phyloP scores from a whole-genome alignment of 805 yeast genomes.

The Jamesozyma lodderae region DNA sequence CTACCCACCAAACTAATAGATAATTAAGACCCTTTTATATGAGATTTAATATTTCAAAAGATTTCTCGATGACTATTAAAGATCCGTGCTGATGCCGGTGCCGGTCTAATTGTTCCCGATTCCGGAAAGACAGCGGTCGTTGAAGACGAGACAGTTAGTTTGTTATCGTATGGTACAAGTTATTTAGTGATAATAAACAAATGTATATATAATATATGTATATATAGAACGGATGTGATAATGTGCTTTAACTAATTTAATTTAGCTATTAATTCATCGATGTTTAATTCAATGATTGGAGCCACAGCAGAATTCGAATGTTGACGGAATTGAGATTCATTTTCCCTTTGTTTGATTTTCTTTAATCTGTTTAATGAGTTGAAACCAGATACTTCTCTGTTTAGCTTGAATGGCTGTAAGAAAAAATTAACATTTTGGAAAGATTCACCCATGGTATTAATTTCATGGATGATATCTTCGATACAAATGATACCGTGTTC shows the following conservation, averaged over 20 bases:
- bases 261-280: slow-evolving; percentile 56
- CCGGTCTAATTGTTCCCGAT: background rate
- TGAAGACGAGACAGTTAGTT: too few species aligned
- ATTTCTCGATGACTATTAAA: too few species aligned
- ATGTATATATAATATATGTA: too few species aligned
- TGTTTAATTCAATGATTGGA: slow-evolving; percentile 61
- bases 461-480: slow-evolving; percentile 71
- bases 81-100: too few species aligned
- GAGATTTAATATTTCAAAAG: too few species aligned
- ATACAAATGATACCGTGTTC: slow-evolving; percentile 67
- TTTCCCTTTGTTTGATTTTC: slow-evolving; percentile 48
- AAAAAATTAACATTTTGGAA: slow-evolving; percentile 55
- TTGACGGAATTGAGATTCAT: slow-evolving; percentile 35
- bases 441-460: slow-evolving; percentile 51
- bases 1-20: too few species aligned
- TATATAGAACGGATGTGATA: too few species aligned
- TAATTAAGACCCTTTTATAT: too few species aligned
- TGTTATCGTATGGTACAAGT: too few species aligned
- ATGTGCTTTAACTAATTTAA: slow-evolving; percentile 43
- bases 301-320: slow-evolving; percentile 54
- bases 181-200: too few species aligned
- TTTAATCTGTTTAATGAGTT: slow-evolving; percentile 63
- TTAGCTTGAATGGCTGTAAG: slow-evolving; percentile 61
- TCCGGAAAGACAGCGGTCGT: too few species aligned
- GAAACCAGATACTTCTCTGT: slow-evolving; percentile 64